Percentiles rank a stretch among this genome's conserved stretches.
Conservation (phyloP, 768 basidiomycete genomes). For the Lanmaoa rubissima region DNA sequence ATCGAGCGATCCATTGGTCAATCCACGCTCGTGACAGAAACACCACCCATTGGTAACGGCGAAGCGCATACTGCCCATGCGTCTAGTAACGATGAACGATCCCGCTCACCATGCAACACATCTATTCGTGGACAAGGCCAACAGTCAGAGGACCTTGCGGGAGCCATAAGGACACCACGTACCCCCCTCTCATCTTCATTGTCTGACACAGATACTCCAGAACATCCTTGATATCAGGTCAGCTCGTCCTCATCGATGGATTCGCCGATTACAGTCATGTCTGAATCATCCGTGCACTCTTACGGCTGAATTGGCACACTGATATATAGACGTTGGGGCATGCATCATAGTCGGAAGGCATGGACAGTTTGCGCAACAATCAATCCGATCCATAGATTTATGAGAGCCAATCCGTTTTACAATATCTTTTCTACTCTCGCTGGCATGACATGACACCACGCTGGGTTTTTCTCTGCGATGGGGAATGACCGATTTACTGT, state of each 20-base stretch:
- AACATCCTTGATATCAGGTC: conserved; percentile 36
- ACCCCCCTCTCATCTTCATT: conserved; percentile 28
- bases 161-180: conserved; percentile 19
- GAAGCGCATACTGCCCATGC: conserved; percentile 8
- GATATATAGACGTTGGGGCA: conserved; percentile 17
- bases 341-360: conserved; percentile 16
- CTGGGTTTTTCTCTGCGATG: conserved; percentile 5
- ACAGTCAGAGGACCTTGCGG: conserved; percentile 9
- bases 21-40: conserved; percentile 18
- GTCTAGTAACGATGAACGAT: conserved; percentile 11
- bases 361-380: conserved; percentile 19
- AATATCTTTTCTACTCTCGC: conserved; percentile 14
- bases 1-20: conserved; percentile 20
- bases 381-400: conserved; percentile 24
- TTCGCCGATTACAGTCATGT: conserved; percentile 10
- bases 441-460: conserved; percentile 4
- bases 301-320: conserved; percentile 8
- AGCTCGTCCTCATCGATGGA: conserved; percentile 44
- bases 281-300: conserved; percentile 1
- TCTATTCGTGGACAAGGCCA: conserved; percentile 4
- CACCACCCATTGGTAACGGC: conserved; percentile 9
- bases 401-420: conserved; percentile 16
- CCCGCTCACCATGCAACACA: conserved; percentile 3
- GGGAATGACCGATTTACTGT: conserved; percentile 12
- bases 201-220: conserved; percentile 23